A percentile compares a stretch with the other conserved stretches of the same genome.
Conservation (phyloP, 768 basidiomycete genomes). For the Lenzites betulinus region DNA sequence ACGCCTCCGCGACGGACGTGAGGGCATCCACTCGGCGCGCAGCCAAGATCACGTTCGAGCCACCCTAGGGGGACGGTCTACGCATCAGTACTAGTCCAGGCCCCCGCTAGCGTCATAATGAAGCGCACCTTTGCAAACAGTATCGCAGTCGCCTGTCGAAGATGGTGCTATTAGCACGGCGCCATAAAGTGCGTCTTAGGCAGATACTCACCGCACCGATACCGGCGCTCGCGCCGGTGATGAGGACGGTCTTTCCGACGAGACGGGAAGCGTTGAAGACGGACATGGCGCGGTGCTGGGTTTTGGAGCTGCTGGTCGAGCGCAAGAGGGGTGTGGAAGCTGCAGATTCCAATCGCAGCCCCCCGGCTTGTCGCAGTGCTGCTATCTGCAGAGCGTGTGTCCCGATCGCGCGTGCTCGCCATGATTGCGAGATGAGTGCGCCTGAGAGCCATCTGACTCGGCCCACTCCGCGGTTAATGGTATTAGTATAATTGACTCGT, state of each 20-base stretch:
- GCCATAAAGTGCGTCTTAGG: neutral
- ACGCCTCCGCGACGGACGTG: constrained; percentile 66
- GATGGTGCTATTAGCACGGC: neutral
- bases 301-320: neutral
- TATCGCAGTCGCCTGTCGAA: constrained; percentile 73
- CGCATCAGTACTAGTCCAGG: neutral
- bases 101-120: neutral
- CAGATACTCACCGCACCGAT: constrained; percentile 74
- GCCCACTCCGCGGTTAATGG: neutral
- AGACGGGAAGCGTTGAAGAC: constrained; percentile 81
- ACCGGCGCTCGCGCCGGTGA: constrained; percentile 89
- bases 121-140: constrained; percentile 81
- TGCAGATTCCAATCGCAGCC: neutral
- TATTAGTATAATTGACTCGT: neutral
- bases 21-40: constrained; percentile 79
- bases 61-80: constrained; percentile 51
- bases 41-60: constrained; percentile 84
- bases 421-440: constrained; percentile 21
- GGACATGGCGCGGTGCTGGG: constrained; percentile 52
- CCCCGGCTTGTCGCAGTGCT: neutral
- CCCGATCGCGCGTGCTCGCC: constrained; percentile 11
- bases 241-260: constrained; percentile 81
- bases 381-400: constrained; percentile 4
- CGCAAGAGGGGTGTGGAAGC: constrained; percentile 1
- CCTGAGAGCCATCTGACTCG: constrained; percentile 17